Conservation (phyloP, 129 eudicot species). For the Solidago caesia region DNA sequence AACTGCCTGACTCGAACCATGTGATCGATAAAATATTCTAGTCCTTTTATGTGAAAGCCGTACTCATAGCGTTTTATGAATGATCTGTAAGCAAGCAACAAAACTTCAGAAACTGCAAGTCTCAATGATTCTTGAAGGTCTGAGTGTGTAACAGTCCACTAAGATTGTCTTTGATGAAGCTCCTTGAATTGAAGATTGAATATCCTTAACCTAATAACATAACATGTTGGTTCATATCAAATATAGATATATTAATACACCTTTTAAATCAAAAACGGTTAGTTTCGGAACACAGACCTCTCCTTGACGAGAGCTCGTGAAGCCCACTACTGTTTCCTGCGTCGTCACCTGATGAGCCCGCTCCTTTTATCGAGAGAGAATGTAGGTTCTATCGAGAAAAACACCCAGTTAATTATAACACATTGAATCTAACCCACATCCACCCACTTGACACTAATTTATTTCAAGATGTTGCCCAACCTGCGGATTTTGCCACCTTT, state of each 20-base stretch:
- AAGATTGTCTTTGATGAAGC: conserved; percentile 95
- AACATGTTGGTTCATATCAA: neutral
- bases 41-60: neutral
- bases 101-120: conserved; percentile 90
- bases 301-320: neutral
- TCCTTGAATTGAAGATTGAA: conserved; percentile 68
- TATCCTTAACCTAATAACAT: neutral
- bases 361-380: neutral
- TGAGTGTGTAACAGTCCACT: conserved; percentile 93
- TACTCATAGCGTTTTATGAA: conserved; percentile 78
- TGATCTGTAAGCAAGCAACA: conserved; percentile 92
- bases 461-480: neutral
- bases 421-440: neutral
- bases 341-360: neutral
- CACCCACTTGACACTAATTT: neutral
- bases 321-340: neutral
- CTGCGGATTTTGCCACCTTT: neutral
- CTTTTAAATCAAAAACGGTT: neutral
- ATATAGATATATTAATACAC: neutral
- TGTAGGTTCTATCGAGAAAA: neutral
- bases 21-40: too few relatives aligned
- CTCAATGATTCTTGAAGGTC: conserved; percentile 87
- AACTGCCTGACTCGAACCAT: too few relatives aligned
- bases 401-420: neutral
- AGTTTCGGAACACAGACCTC: neutral